Conservation (phyloP, 305 asterid species). For the Rubia peregrina region DNA sequence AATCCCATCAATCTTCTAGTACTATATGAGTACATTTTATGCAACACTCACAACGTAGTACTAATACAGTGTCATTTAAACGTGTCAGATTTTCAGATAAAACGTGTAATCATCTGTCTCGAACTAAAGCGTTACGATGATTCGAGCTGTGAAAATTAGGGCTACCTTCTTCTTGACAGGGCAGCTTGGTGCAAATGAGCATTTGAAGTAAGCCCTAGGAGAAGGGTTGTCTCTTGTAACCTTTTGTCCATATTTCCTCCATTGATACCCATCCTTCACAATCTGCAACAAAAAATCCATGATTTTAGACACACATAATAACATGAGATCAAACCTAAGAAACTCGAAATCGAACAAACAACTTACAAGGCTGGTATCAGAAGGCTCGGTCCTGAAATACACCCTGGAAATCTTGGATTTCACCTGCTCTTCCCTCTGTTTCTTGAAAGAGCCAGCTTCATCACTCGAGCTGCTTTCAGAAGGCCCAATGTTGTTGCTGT, state of each 20-base stretch:
- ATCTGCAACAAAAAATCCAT: conserved; percentile 33
- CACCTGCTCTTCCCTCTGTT: conserved; percentile 42
- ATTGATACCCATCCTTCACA: conserved; percentile 86
- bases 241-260: conserved; percentile 99
- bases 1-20: not conserved
- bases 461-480: conserved; percentile 67
- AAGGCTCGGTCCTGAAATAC: conserved; percentile 48
- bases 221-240: conserved; percentile 91
- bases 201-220: conserved; percentile 95
- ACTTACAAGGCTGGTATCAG: conserved; percentile 83
- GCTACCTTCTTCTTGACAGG: conserved; percentile 91
- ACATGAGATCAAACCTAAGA: not conserved
- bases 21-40: not conserved
- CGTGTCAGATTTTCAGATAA: no score
- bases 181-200: conserved; percentile 87
- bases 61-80: no score
- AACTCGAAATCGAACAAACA: not conserved
- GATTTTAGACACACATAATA: not conserved
- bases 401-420: conserved; percentile 46
- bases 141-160: not conserved
- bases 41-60: no score
- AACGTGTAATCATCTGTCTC: no score
- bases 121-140: not conserved
- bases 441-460: conserved; percentile 51
- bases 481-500: conserved; percentile 18